These are phyloP conservation scores for Incumbomyces lentus DNA, from an alignment of 2,329 filamentous ascomycete genomes.

Conservation along the genomic window DNA sequence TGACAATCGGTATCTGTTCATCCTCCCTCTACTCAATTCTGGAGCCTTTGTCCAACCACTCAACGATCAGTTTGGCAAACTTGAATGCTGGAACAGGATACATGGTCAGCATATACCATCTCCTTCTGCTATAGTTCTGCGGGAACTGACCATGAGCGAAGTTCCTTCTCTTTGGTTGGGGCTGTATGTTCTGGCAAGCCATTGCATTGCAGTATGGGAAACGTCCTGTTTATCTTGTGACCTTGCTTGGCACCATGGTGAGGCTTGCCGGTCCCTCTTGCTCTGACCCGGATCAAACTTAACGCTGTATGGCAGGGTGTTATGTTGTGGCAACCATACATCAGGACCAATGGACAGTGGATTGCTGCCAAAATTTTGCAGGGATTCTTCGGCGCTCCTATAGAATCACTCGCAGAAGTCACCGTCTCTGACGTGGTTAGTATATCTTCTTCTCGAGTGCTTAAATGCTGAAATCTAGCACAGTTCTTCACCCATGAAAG, in stretches of 20 bases:
- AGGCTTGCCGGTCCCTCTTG: too few species aligned
- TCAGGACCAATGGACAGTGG: constrained; percentile 37
- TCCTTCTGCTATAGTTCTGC: too few species aligned
- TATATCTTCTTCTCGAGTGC: too few species aligned
- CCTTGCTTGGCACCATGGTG: constrained; percentile 29
- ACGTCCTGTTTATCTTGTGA: constrained; percentile 20
- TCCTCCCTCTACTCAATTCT: constrained; percentile 28
- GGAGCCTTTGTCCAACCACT: constrained; percentile 31
- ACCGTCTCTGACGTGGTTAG: constrained; percentile 37
- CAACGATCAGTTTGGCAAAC: constrained; percentile 33
- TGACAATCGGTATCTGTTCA: constrained; percentile 25
- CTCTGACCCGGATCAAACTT: too few species aligned
- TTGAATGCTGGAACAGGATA: constrained; percentile 40
- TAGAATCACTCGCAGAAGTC: constrained; percentile 41
- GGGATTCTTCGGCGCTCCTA: constrained; percentile 39
- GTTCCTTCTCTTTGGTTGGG: constrained; percentile 30
- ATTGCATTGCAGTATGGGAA: constrained; percentile 36
- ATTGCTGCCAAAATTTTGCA: constrained; percentile 38
- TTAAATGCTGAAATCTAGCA: too few species aligned
- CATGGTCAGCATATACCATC: too few species aligned
- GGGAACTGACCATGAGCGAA: too few species aligned
- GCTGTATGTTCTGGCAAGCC: constrained; percentile 38
- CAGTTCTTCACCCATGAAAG: constrained; percentile 25
- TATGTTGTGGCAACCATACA: constrained; percentile 38
- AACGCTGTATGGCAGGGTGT: too few species aligned